phyloP scores from a whole-genome alignment of 2,329 filamentous ascomycete species.

The Trichoderma brevicompactum region DNA sequence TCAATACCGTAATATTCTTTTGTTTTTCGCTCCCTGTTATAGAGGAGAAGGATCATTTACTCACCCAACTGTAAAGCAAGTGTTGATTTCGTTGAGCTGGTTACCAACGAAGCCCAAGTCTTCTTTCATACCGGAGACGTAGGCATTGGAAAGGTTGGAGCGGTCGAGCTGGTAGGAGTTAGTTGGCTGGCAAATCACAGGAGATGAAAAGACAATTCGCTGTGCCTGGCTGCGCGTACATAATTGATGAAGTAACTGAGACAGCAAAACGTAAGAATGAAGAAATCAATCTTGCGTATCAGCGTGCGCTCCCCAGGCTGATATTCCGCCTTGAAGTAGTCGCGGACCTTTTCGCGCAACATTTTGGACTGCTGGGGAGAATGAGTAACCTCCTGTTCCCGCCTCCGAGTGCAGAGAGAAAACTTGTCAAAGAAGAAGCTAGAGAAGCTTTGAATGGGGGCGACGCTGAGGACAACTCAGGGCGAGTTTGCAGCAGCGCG shows the following conservation, averaged over 20 bases:
- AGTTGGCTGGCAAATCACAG: neutral
- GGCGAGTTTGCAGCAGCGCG: neutral
- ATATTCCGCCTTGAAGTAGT: slow-evolving; percentile 43
- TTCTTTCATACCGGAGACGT: slow-evolving; percentile 53
- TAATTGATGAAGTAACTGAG: slow-evolving; percentile 61
- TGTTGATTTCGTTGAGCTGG: slow-evolving; percentile 46
- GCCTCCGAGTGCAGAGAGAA: neutral
- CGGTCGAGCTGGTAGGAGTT: slow-evolving; percentile 41
- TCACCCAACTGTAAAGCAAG: slow-evolving; percentile 46
- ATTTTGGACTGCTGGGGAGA: slow-evolving; percentile 23
- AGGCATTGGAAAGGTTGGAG: slow-evolving; percentile 47
- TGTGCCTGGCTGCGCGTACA: slow-evolving; percentile 40
- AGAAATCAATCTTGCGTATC: slow-evolving; percentile 65
- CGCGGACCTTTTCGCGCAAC: slow-evolving; percentile 34
- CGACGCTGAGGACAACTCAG: neutral
- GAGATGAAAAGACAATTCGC: too few species aligned
- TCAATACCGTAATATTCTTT: neutral
- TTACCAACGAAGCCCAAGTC: slow-evolving; percentile 53
- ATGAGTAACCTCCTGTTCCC: neutral
- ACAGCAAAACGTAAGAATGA: slow-evolving; percentile 67
- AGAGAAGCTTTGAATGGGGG: neutral
- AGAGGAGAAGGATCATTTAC: neutral
- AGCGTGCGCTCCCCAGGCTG: slow-evolving; percentile 50
- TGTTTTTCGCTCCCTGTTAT: neutral
- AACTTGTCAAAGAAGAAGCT: neutral